These are phyloP conservation scores for Noccaea bulbosa DNA, from an alignment of 345 rosid genomes.

Conservation along the genomic window DNA sequence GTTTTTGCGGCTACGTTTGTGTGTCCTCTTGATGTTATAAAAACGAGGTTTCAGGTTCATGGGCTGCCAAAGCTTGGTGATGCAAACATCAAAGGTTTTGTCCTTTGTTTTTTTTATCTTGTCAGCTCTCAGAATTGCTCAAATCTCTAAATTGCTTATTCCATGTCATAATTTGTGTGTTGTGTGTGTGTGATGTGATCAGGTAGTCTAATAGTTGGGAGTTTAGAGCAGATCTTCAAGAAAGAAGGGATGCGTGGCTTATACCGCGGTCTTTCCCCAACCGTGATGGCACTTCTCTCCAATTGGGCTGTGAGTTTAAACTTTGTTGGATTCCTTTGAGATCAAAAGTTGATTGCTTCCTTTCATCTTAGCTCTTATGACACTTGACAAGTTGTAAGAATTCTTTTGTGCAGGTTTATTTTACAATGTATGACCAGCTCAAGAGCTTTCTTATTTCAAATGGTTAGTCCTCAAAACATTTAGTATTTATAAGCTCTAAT, in stretches of 20 bases:
- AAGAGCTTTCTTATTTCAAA: conserved; percentile 59
- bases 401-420: conserved; percentile 65
- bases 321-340: too few relatives aligned
- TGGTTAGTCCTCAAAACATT: conserved; percentile 51
- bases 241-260: conserved; percentile 81
- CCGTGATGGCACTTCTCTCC: conserved; percentile 79
- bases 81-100: conserved; percentile 58
- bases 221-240: conserved; percentile 67
- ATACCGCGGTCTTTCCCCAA: conserved; percentile 82
- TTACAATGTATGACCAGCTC: conserved; percentile 82
- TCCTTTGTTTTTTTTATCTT: not conserved
- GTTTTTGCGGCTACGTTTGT: conserved; percentile 88
- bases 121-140: not conserved
- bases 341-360: not conserved
- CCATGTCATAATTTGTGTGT: too few relatives aligned
- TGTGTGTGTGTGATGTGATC: conserved; percentile 19
- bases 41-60: conserved; percentile 91
- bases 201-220: conserved; percentile 86
- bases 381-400: not conserved
- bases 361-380: not conserved
- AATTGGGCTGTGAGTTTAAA: conserved; percentile 74
- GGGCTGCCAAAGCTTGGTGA: conserved; percentile 61
- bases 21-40: conserved; percentile 89
- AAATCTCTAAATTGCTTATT: not conserved
- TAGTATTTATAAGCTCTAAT: not conserved